Conservation (phyloP, 2,329 filamentous ascomycete species). For the Scedosporium aurantiacum region DNA sequence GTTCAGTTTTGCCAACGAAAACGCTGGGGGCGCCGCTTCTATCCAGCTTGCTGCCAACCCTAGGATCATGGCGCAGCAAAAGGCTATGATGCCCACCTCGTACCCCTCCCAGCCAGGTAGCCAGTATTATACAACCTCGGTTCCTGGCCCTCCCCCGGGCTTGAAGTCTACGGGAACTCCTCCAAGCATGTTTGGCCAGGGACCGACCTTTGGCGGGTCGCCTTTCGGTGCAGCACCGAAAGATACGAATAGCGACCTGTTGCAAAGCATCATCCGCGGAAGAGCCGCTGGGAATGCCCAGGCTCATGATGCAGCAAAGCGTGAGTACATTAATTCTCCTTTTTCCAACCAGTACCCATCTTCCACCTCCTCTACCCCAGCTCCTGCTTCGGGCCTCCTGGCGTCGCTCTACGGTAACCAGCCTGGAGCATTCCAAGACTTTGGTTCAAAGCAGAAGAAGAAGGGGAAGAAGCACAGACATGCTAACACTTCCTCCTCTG, state of each 20-base stretch:
- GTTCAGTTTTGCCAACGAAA: constrained; percentile 79
- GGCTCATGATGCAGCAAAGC: constrained; percentile 80
- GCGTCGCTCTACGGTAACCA: constrained; percentile 84
- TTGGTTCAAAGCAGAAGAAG: constrained; percentile 97
- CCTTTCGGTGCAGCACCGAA: constrained; percentile 60
- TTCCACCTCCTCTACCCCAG: constrained; percentile 70
- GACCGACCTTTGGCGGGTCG: constrained; percentile 66
- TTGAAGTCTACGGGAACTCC: constrained; percentile 92
- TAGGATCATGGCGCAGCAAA: constrained; percentile 73
- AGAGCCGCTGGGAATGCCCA: constrained; percentile 57
- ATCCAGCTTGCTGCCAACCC: constrained; percentile 72
- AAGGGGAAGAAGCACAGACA: constrained; percentile 99
- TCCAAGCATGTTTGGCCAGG: constrained; percentile 88
- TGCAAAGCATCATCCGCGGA: constrained; percentile 72
- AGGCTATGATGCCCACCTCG: constrained; percentile 69
- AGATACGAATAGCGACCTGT: constrained; percentile 53
- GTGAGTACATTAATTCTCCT: constrained; percentile 96
- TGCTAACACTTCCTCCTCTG: constrained; percentile 99
- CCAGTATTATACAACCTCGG: constrained; percentile 72
- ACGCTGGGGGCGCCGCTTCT: constrained; percentile 33
- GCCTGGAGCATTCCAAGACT: constrained; percentile 79
- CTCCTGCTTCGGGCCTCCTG: constrained; percentile 83
- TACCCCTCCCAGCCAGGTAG: constrained; percentile 49
- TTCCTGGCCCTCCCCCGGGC: constrained; percentile 87
- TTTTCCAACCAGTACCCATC: constrained; percentile 78